These are phyloP conservation scores for Roridomyces roridus DNA, from an alignment of 768 basidiomycete species.

Conservation along the genomic window DNA sequence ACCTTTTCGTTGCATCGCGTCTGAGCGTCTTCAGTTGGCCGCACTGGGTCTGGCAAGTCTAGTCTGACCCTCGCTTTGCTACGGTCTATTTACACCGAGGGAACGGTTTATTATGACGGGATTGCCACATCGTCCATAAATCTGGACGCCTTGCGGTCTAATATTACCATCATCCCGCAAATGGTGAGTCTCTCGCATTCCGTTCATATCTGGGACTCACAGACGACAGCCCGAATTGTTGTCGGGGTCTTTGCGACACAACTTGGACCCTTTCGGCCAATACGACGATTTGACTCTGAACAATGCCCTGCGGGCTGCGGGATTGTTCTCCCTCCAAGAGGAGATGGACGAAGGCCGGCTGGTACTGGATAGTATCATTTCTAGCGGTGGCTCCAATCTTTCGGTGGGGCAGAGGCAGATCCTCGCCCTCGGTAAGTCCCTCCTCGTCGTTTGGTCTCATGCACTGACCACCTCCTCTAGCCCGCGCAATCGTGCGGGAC, in stretches of 20 bases:
- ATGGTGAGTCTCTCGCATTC: conserved; percentile 31
- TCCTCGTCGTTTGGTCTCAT: neutral
- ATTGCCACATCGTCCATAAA: conserved; percentile 52
- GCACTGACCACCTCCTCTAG: conserved; percentile 51
- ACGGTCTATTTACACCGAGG: conserved; percentile 58
- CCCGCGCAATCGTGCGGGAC: conserved; percentile 58
- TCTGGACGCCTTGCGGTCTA: conserved; percentile 57
- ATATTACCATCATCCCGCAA: conserved; percentile 64
- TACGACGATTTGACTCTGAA: conserved; percentile 61
- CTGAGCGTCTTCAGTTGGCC: conserved; percentile 35
- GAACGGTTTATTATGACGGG: conserved; percentile 60
- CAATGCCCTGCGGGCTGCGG: conserved; percentile 50
- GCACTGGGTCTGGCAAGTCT: conserved; percentile 35
- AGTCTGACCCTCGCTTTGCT: conserved; percentile 54
- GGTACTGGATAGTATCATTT: conserved; percentile 57
- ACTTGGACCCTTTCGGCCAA: conserved; percentile 36
- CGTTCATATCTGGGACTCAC: neutral
- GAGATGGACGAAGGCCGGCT: conserved; percentile 35
- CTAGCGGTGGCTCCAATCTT: conserved; percentile 69
- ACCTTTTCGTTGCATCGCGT: neutral
- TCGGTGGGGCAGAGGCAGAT: conserved; percentile 39
- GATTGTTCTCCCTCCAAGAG: conserved; percentile 38
- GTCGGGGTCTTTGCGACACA: conserved; percentile 27
- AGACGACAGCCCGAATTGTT: conserved; percentile 38
- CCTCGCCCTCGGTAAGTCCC: conserved; percentile 54